Conservation (phyloP, 345 rosid species). For the Arabidopsis suecica region DNA sequence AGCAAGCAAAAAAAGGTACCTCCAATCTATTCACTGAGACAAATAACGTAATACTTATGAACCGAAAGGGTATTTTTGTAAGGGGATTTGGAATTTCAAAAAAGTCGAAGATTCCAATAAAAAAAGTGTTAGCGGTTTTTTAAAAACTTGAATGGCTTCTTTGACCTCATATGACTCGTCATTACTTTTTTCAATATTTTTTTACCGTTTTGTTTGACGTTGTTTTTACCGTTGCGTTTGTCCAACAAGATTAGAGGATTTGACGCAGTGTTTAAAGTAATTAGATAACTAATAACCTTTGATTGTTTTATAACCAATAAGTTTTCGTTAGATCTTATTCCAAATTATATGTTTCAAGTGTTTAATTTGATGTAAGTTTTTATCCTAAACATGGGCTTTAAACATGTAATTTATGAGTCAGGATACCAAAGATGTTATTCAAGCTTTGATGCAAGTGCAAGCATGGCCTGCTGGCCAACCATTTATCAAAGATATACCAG, state of each 20-base stretch:
- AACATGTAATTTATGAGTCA: background rate
- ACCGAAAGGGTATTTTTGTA: constrained; percentile 14
- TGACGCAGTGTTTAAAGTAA: constrained; percentile 2
- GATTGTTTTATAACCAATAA: too few species aligned
- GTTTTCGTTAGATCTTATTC: background rate
- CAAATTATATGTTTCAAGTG: background rate
- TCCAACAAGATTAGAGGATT: constrained; percentile 15
- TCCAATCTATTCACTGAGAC: background rate
- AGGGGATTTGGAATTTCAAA: constrained; percentile 17
- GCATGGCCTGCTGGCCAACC: background rate
- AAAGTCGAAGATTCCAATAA: constrained; percentile 31
- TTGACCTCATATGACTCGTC: constrained; percentile 39
- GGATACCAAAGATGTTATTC: background rate
- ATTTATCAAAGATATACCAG: background rate
- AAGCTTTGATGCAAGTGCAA: background rate
- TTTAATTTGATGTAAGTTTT: too few species aligned
- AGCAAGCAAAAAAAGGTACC: background rate
- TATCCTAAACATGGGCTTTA: background rate
- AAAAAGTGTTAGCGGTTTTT: constrained; percentile 23
- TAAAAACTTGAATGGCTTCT: constrained; percentile 19
- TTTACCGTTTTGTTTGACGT: background rate
- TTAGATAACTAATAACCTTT: background rate
- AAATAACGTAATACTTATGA: background rate
- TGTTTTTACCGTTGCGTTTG: background rate
- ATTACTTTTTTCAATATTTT: background rate